Percentiles rank a stretch among this genome's conserved stretches.
Conservation (phyloP, 2,329 filamentous ascomycete species). For the Cryphonectria carpinicola region DNA sequence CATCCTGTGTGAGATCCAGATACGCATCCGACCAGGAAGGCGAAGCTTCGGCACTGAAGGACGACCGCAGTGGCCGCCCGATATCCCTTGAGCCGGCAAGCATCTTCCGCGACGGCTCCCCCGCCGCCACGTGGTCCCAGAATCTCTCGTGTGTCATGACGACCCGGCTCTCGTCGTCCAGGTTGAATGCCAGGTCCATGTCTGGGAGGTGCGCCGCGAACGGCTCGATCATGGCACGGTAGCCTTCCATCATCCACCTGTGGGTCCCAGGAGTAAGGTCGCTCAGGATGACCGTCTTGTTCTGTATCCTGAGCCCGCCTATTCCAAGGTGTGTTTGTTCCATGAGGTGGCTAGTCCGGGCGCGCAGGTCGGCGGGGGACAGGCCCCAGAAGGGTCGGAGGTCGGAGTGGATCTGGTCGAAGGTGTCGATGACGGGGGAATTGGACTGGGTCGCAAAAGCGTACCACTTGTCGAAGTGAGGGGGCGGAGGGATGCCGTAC, state of each 20-base stretch:
- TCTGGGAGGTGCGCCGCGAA: conserved; percentile 52
- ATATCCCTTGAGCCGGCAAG: not conserved
- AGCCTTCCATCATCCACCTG: conserved; percentile 43
- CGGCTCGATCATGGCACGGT: conserved; percentile 44
- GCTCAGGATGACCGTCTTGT: conserved; percentile 36
- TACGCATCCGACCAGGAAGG: conserved; percentile 3
- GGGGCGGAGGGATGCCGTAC: conserved; percentile 69
- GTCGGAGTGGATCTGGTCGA: conserved; percentile 68
- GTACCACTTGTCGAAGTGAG: conserved; percentile 77
- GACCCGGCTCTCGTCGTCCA: conserved; percentile 54
- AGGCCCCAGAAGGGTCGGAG: conserved; percentile 73
- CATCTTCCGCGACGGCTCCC: conserved; percentile 1
- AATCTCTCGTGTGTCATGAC: conserved; percentile 49
- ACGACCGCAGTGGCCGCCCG: not conserved
- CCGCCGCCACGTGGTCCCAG: conserved; percentile 39
- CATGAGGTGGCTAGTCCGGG: conserved; percentile 45
- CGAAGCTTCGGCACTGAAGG: not conserved
- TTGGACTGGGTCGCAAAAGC: conserved; percentile 59
- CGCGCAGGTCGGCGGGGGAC: conserved; percentile 61
- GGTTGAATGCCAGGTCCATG: conserved; percentile 58
- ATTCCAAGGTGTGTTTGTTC: conserved; percentile 37
- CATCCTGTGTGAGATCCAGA: not conserved
- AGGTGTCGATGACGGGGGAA: conserved; percentile 70
- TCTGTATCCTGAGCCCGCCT: conserved; percentile 40
- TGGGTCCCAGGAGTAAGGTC: conserved; percentile 40